phyloP scores from a whole-genome alignment of 345 rosid genomes.

The Citrus sp. region DNA sequence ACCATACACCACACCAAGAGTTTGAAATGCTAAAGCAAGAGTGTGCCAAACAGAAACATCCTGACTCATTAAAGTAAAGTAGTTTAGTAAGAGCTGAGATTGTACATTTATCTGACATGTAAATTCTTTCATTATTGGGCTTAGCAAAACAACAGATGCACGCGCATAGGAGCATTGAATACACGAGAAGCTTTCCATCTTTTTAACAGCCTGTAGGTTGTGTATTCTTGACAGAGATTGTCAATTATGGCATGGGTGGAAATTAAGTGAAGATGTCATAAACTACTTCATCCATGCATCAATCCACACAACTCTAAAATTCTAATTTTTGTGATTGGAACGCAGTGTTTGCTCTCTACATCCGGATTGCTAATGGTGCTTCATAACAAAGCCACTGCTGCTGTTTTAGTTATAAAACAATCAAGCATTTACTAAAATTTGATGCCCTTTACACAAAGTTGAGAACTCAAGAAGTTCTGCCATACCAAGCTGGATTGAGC shows the following conservation, averaged over 20 bases:
- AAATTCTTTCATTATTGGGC: background rate
- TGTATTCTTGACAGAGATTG: background rate
- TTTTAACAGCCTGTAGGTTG: background rate
- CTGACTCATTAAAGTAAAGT: constrained; percentile 39
- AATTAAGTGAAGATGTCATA: background rate
- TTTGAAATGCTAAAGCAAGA: constrained; percentile 87
- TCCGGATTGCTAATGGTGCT: background rate
- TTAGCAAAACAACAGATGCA: background rate
- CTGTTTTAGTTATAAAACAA: background rate
- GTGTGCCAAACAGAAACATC: constrained; percentile 62
- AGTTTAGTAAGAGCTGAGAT: constrained; percentile 11
- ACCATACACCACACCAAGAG: constrained; percentile 96
- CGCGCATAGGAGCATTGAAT: background rate
- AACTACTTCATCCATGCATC: background rate
- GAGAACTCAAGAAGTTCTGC: background rate
- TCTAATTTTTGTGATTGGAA: background rate
- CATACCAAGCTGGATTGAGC: background rate
- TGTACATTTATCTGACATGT: background rate
- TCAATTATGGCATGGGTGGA: background rate
- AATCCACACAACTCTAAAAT: background rate
- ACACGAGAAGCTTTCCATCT: background rate
- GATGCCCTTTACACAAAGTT: background rate
- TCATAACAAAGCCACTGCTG: background rate
- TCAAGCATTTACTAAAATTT: background rate
- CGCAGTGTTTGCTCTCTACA: background rate